Evolutionary conservation across 306 rosid species (phyloP), one percentile per base, ranked within the genome.

Genomic region (Lathyrus sativus): DNA sequence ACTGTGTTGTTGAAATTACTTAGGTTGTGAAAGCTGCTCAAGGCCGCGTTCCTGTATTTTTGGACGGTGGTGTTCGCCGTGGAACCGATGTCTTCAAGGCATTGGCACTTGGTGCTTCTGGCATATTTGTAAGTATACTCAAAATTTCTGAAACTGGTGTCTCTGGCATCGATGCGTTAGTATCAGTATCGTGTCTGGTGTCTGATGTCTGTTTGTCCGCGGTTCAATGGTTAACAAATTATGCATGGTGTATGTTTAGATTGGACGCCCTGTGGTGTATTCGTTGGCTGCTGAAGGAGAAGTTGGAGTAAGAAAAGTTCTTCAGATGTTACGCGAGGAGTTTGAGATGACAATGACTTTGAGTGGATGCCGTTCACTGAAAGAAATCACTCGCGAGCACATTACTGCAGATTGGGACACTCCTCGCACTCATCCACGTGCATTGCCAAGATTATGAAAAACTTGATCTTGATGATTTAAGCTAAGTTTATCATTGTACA

Each of bases 41-140:
- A 74, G 99, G 99, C 2, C 82, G 79, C n/a, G 12, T 95, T 85
- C 99, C 99, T 6, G 96, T 95, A 3, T 91, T 95, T 72, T 46
- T 95, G 84, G 99, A 95, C 48, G 97, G 99, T 22, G 99, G 99
- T 54, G 91, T 95, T 0, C 90, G 92, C 14, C 90, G 97, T 72
- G 99, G 99, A 78, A 95, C 96, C 2, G 99, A 95, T 73, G 96
- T 95, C 19, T 95, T 95, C 78, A 95, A 95, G 83, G 99, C 99
- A 62, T 80, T 95, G 79, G 99, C 99, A 11, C 86, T 95, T 1
- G 99, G 99, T 59, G 99, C 99, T 54, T 81, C 99, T 12, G 99
- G 99, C 73, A 77, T 95, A 49, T 95, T 95, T 79, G 99, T 95
- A 58, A 90, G 97, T 67, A 48, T n/a, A n/a, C n/a, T n/a, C n/a